Conservation (phyloP, 495 filamentous ascomycete genomes). For the Daldinia vernicosa region DNA sequence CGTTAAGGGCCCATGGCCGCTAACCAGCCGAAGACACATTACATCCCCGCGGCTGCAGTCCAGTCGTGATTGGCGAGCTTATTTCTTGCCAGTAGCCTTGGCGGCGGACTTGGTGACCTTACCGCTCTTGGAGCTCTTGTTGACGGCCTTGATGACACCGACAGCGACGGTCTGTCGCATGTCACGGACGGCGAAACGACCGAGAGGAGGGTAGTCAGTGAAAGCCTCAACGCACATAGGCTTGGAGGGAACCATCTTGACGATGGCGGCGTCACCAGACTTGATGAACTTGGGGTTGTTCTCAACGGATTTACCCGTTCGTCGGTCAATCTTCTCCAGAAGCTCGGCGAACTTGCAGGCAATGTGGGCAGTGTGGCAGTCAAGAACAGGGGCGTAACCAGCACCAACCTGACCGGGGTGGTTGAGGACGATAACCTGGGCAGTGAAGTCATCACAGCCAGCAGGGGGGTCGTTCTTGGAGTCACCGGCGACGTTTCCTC, state of each 20-base stretch:
- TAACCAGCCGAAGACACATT: slow-evolving; percentile 14
- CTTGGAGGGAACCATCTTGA: slow-evolving; percentile 99
- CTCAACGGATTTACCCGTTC: slow-evolving; percentile 98
- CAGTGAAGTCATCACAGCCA: slow-evolving; percentile 92
- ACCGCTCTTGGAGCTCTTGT: slow-evolving; percentile 56
- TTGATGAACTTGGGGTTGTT: slow-evolving; percentile 97
- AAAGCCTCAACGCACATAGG: slow-evolving; percentile 99
- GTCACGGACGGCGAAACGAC: slow-evolving; percentile 97
- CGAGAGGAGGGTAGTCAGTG: slow-evolving; percentile 98
- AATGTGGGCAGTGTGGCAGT: slow-evolving; percentile 99
- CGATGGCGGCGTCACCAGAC: slow-evolving; percentile 99
- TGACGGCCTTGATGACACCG: slow-evolving; percentile 84
- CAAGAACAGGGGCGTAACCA: slow-evolving; percentile 97
- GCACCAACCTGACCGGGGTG: slow-evolving; percentile 99
- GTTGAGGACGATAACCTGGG: slow-evolving; percentile 99
- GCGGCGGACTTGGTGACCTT: slow-evolving; percentile 76
- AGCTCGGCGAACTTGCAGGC: slow-evolving; percentile 99
- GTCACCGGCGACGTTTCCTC: slow-evolving; percentile 99
- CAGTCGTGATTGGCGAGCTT: slow-evolving; percentile 44
- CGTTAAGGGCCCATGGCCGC: slow-evolving; percentile 27
- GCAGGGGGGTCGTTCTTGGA: slow-evolving; percentile 98
- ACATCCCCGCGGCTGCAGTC: neutral
- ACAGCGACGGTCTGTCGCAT: slow-evolving; percentile 95
- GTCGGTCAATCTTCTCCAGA: slow-evolving; percentile 99
- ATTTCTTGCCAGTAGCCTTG: slow-evolving; percentile 71